phyloP scores from a whole-genome alignment of 768 basidiomycete species.

The Termitomyces sp. region DNA sequence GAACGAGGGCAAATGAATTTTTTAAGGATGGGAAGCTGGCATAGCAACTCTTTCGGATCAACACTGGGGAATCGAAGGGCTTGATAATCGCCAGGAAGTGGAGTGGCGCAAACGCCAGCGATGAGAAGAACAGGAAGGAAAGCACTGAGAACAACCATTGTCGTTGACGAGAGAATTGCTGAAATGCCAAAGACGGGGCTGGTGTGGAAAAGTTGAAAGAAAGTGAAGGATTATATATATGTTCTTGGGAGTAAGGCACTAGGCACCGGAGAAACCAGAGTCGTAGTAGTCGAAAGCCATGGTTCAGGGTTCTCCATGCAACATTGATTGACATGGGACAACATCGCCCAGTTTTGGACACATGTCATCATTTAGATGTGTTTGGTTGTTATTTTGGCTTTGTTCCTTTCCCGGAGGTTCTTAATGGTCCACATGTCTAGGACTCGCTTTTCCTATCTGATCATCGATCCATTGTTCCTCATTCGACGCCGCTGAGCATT shows the following conservation, averaged over 20 bases:
- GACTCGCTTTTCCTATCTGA: constrained; percentile 5
- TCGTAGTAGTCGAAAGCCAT: constrained; percentile 1
- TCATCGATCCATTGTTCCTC: constrained; percentile 10
- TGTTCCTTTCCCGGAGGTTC: constrained; percentile 10
- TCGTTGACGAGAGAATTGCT: constrained; percentile 2
- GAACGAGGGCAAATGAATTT: constrained; percentile 36
- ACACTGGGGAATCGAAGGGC: constrained; percentile 27
- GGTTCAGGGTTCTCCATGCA: constrained; percentile 8
- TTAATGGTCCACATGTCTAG: no score
- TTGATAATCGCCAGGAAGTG: constrained; percentile 7
- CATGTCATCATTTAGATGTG: constrained; percentile 7
- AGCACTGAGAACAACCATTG: constrained; percentile 30
- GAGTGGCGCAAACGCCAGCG: constrained; percentile 25
- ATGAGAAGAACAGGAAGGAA: constrained; percentile 25
- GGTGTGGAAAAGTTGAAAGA: constrained; percentile 12
- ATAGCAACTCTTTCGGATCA: constrained; percentile 36
- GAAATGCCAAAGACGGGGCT: constrained; percentile 14
- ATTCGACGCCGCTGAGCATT: not conserved
- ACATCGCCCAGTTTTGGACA: constrained; percentile 16
- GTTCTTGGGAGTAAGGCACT: constrained; percentile 13
- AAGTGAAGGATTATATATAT: constrained; percentile 12
- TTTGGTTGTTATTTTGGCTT: constrained; percentile 4
- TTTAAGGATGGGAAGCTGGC: constrained; percentile 39
- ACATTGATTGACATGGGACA: constrained; percentile 15
- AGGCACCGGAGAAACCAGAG: constrained; percentile 12